Evolutionary conservation across 2,329 filamentous ascomycete genomes (phyloP).

Genomic region (Volutella citrinella): DNA sequence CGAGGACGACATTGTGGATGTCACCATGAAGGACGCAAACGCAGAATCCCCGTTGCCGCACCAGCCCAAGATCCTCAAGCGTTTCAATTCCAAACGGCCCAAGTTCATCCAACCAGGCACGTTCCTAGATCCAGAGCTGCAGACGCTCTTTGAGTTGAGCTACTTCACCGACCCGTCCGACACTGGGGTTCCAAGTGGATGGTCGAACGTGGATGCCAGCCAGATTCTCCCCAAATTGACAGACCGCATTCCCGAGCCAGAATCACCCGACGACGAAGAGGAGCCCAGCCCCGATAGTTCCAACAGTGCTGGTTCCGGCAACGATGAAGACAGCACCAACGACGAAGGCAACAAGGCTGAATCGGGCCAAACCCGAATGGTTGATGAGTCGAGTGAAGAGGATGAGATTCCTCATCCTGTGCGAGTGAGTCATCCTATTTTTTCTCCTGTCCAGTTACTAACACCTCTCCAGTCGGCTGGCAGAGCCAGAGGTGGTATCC

Average conservation of each 20-base stretch:
- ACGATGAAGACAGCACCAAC: conserved; percentile 51
- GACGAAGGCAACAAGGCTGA: conserved; percentile 42
- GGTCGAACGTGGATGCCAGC: conserved; percentile 58
- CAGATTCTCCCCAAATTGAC: conserved; percentile 54
- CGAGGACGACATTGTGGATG: conserved; percentile 87
- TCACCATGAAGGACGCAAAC: conserved; percentile 71
- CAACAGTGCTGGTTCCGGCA: conserved; percentile 45
- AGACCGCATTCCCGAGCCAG: conserved; percentile 42
- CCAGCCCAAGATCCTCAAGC: conserved; percentile 34
- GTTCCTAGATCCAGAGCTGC: conserved; percentile 61
- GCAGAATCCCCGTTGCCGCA: conserved; percentile 27
- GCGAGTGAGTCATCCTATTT: conserved; percentile 21
- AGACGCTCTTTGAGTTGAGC: conserved; percentile 74
- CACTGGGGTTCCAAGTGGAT: conserved; percentile 67
- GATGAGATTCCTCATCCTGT: conserved; percentile 30
- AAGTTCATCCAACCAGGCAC: conserved; percentile 50
- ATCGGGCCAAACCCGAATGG: conserved; percentile 50
- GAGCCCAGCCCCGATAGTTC: conserved; percentile 47
- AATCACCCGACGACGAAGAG: conserved; percentile 3
- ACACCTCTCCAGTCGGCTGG: conserved; percentile 1
- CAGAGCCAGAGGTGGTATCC: conserved; percentile 10
- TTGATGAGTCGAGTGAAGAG: conserved; percentile 57
- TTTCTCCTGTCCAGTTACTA: neutral
- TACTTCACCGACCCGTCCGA: conserved; percentile 55
- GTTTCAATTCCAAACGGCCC: conserved; percentile 49